Evolutionary conservation across 164 flowering plant genomes (phyloP).

Genomic region (Chimonanthus salicifolius): DNA sequence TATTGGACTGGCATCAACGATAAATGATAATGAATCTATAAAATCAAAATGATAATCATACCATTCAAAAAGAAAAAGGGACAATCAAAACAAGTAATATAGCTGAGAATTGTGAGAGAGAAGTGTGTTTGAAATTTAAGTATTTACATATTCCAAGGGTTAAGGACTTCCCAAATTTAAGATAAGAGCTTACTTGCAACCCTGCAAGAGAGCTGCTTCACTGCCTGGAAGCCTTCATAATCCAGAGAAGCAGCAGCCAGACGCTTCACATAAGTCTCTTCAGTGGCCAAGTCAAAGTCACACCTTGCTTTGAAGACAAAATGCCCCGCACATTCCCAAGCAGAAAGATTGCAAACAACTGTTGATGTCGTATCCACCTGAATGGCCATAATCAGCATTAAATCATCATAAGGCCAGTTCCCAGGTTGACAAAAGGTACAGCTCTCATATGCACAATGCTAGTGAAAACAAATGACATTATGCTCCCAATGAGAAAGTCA

Average conservation of each 20-base stretch:
- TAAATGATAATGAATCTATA: neutral
- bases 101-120: neutral
- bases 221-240: constrained; percentile 19
- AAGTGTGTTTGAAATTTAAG: neutral
- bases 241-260: constrained; percentile 18
- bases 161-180: neutral
- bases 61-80: neutral
- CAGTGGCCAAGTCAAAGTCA: constrained; percentile 22
- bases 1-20: no score
- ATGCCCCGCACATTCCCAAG: constrained; percentile 37
- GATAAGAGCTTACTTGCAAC: constrained; percentile 18
- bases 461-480: neutral
- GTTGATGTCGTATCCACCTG: constrained; percentile 4
- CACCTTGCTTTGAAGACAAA: constrained; percentile 19
- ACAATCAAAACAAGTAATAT: neutral
- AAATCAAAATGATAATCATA: neutral
- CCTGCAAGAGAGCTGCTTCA: constrained; percentile 30
- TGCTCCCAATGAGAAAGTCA: neutral
- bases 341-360: constrained; percentile 12
- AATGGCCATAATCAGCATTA: neutral
- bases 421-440: neutral
- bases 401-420: neutral
- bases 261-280: constrained; percentile 22
- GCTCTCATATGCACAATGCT: neutral
- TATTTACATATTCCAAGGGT: neutral